These are phyloP conservation scores for Talaromyces pinophilus DNA, from an alignment of 2,329 filamentous ascomycete genomes.

Conservation along the genomic window DNA sequence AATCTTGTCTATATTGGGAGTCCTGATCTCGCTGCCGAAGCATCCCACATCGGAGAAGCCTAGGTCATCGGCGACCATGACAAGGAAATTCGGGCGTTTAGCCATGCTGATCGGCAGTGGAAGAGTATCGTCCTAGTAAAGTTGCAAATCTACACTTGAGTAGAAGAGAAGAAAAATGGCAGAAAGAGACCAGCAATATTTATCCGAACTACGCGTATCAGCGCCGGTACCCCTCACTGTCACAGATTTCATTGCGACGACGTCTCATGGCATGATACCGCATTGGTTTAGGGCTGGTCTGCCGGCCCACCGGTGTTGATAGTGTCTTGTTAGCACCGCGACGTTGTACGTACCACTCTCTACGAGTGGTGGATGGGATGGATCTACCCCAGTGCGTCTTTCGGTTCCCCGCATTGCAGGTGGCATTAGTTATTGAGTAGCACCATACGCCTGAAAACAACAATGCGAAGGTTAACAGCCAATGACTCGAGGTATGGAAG, in stretches of 20 bases:
- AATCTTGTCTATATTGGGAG: conserved; percentile 59
- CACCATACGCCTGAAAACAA: too few relatives aligned
- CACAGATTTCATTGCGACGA: neutral
- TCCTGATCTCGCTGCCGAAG: conserved; percentile 63
- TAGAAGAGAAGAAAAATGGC: neutral
- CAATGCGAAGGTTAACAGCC: too few relatives aligned
- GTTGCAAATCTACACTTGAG: neutral
- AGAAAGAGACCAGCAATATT: neutral
- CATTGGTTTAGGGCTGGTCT: neutral
- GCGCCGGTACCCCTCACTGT: neutral
- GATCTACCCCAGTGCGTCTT: neutral
- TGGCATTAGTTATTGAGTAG: too few relatives aligned
- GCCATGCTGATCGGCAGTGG: neutral
- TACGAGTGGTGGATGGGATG: neutral
- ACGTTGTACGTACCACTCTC: neutral
- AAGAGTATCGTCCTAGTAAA: neutral
- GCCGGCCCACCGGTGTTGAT: neutral
- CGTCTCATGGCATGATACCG: neutral
- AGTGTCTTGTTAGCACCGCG: neutral
- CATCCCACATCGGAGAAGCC: conserved; percentile 62
- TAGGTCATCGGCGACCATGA: conserved; percentile 61
- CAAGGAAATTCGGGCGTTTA: conserved; percentile 61
- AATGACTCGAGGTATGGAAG: too few relatives aligned
- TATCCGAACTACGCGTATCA: neutral
- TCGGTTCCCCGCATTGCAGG: neutral